Base-by-base conservation (phyloP, 2,329 filamentous ascomycete genomes). In the Aspergillus flavus region DNA sequence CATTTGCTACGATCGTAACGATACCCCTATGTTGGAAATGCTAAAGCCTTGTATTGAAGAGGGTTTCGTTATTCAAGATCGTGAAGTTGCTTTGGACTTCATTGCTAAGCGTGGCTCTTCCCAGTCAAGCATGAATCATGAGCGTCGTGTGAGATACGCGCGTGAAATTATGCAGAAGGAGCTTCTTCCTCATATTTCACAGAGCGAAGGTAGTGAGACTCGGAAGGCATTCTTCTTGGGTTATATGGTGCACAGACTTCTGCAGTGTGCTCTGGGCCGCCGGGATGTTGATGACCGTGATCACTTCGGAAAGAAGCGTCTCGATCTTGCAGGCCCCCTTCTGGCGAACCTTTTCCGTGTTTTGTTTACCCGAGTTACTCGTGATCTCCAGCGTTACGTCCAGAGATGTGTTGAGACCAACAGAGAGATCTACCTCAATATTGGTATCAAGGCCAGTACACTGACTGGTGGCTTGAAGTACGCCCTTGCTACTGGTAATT, bases 291-390 rank as follows among this genome's bases (percentile, higher is more conserved):
- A 99, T 74, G 95, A 99, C 75, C 92, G 95, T 83, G 95, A 99
- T 83, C 96, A 99, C 78, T 97, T 99, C 74, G 95, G 95, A 73
- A 98, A 98, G 86, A 99, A 99, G 86, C 91, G 95, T 69, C 85
- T 99, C 62, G 95, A 99, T 82, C 86, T 99, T 72, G 94, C 95
- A 61, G 95, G 95, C 67, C 94, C 95, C 36, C 84, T 99, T 62
- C 88, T 99, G 69, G 94, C 94, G n/a, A 96, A 96, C 76, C 86
- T 99, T 48, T 99, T 99, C 87, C 91, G 95, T 65, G 90, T 90
- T 64, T 89, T 98, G 64, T 94, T 97, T 77, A 89, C 93, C 67
- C 92, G 95, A 77, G 88, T 99, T 76, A 96, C 93, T 53, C 91
- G 91, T 64, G 95, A 99, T 72, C 89, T 98, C 59, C 92, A 92